Percentiles rank a stretch among this genome's conserved stretches.
These are phyloP conservation scores for Solidago caesia DNA, from an alignment of 129 eudicot species.

Conservation along the genomic window DNA sequence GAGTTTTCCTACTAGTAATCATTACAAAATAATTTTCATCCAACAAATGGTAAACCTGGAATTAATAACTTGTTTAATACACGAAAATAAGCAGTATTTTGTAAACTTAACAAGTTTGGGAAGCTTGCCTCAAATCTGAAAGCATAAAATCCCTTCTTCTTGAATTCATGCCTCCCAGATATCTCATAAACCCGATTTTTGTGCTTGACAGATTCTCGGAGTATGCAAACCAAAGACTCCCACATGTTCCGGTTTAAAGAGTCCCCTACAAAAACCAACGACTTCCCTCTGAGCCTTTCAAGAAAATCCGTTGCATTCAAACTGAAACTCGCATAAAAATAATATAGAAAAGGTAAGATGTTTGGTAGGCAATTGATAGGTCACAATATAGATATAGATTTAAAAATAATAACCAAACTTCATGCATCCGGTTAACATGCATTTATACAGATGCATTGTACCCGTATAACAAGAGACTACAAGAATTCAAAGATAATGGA, in stretches of 20 bases:
- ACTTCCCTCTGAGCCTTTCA: constrained; percentile 77
- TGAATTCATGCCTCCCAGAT: constrained; percentile 72
- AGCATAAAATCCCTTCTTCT: constrained; percentile 87
- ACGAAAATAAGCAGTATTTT: not conserved
- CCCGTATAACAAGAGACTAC: not conserved
- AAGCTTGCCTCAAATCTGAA: constrained; percentile 85
- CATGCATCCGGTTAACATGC: not conserved
- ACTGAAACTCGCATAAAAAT: constrained; percentile 34
- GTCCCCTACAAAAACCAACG: constrained; percentile 90
- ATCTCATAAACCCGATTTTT: constrained; percentile 74
- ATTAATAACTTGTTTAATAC: no score
- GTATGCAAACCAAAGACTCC: constrained; percentile 96
- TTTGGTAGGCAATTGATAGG: not conserved
- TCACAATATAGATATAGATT: not conserved
- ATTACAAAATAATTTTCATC: no score
- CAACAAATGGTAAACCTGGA: no score
- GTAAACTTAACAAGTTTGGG: constrained; percentile 14
- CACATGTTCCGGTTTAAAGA: constrained; percentile 97
- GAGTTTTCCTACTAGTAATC: no score
- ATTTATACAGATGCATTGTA: not conserved
- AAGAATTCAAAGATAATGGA: not conserved
- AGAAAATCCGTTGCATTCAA: constrained; percentile 86
- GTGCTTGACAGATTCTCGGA: constrained; percentile 57
- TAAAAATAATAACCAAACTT: not conserved
- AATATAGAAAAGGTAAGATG: not conserved